Evolutionary conservation across 306 rosid genomes (phyloP).

Genomic region (Citrullus colocynthis): DNA sequence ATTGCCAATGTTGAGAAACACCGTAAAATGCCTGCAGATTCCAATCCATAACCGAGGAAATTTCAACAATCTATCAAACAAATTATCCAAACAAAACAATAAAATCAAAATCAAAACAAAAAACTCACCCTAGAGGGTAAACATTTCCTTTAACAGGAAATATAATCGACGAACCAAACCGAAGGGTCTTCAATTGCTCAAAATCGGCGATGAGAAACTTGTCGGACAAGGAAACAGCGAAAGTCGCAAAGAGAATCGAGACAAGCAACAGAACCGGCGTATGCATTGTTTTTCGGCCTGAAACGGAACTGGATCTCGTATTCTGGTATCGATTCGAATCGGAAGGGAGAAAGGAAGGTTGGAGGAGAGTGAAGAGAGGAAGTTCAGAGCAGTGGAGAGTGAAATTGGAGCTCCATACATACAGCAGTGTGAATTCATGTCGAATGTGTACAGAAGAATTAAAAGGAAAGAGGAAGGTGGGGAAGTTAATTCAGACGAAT

Average conservation of each 20-base stretch:
- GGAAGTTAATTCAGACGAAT: background rate
- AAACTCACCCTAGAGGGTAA: slow-evolving; percentile 58
- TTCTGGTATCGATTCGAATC: background rate
- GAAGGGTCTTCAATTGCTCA: background rate
- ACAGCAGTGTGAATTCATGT: background rate
- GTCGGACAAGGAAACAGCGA: slow-evolving; percentile 26
- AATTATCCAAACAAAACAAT: background rate
- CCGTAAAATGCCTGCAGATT: slow-evolving; percentile 37
- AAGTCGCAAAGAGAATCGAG: slow-evolving; percentile 23
- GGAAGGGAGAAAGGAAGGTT: background rate
- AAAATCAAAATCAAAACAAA: background rate
- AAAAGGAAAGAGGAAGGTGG: background rate
- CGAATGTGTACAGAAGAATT: background rate
- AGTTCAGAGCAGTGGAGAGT: background rate
- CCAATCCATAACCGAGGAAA: background rate
- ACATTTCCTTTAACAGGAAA: slow-evolving; percentile 52
- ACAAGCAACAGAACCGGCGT: background rate
- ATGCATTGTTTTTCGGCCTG: background rate
- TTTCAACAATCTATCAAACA: background rate
- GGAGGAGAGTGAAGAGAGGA: background rate
- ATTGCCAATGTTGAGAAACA: slow-evolving; percentile 34
- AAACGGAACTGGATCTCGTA: background rate
- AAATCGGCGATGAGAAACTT: slow-evolving; percentile 10
- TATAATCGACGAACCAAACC: slow-evolving; percentile 18
- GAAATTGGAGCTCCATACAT: background rate